Base-by-base conservation (phyloP, 352 stramenopile species). In the Phytophthora macrochlamydospora region DNA sequence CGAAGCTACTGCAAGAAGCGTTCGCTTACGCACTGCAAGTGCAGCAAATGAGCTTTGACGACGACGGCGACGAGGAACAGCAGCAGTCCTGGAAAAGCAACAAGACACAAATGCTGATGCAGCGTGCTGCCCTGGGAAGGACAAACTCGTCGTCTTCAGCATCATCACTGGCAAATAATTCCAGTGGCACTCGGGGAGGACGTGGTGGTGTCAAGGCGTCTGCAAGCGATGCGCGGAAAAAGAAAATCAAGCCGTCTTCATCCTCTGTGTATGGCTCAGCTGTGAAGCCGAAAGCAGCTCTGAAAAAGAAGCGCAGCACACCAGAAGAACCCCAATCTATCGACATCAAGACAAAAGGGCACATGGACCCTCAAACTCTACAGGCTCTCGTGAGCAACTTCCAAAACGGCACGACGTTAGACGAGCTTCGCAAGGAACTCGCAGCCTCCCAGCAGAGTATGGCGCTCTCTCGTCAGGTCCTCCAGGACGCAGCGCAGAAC, bases 331-430 rank as follows among this genome's bases (percentile, higher is more conserved):
- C n/a, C 9, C 40, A 59, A 14, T 56, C 37, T 57, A 24, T 56
- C 24, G 58, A 49, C 29, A 52, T 42, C 33, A 71, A 64, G 52
- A 45, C 48, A 49, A 62, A 67, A n/a, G 62, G 62, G 43, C 57
- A 76, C 56, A 83, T 92, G 75, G 81, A 92, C 53, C 67, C 78
- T 42, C 81, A 91, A 48, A 77, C 71, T 0, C 54, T 93, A 44
- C 85, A 93, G 69, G 70, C 72, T 51, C 74, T 93, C 1, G 72
- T 93, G 50, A 90, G 73, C 69, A 92, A 83, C 57, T 83, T 93
- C 44, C 78, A 92, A 70, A 78, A 89, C 42, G 85, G 85, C 45
- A 88, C 83, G 32, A 75, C 74, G 42, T 55, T 92, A 4, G 69
- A 88, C 0, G 84, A 93, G 50, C 59, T 92, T 18, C 75, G 82